Evolutionary conservation across 2,329 filamentous ascomycete genomes (phyloP), one percentile per base, ranked within the genome.

Genomic region (Cladosporium oxysporum): DNA sequence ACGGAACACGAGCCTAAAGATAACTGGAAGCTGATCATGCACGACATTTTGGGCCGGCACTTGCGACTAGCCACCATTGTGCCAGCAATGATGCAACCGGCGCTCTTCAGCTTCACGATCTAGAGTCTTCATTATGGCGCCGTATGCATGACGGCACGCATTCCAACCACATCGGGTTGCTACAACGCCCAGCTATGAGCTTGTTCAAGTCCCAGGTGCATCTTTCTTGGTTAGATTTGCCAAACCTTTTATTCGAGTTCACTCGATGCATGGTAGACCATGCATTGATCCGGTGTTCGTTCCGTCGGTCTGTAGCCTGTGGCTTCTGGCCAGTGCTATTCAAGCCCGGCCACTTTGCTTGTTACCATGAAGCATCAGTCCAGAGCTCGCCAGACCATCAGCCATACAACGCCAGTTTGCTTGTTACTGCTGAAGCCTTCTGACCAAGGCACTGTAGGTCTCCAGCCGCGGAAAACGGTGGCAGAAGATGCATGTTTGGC

Each of bases 331-430:
- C n/a, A 33, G 23, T 35, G 21, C 31, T 26, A 7, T 41, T 8
- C 33, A 26, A 37, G 55, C 55, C 28, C 28, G 29, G 49, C 12
- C 33, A 26, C 41, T 12, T 26, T 41, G 55, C 55, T 37, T 35
- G 18, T 26, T 14, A 58, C n/a, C 53, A 58, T 12, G 53, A 58
- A 37, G 53, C 50, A 28, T 33, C 26, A 53, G 50, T 10, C 50
- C 50, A 53, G 50, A 53, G 50, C 50, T 55, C 52, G 16, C 52
- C 29, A 55, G 52, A 31, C n/a, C 52, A 21, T 31, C 31, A 31
- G 52, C 52, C 52, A 55, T 31, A 18, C 14, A 29, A 55, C 28
- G 52, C 52, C 52, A 55, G 10, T n/a, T 21, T 55, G 52, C 52
- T 55, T 55, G 29, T 31, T 11, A 10, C 16, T 33, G 7, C 28